Conservation (phyloP, 345 rosid genomes). For the Lepidium didymum region DNA sequence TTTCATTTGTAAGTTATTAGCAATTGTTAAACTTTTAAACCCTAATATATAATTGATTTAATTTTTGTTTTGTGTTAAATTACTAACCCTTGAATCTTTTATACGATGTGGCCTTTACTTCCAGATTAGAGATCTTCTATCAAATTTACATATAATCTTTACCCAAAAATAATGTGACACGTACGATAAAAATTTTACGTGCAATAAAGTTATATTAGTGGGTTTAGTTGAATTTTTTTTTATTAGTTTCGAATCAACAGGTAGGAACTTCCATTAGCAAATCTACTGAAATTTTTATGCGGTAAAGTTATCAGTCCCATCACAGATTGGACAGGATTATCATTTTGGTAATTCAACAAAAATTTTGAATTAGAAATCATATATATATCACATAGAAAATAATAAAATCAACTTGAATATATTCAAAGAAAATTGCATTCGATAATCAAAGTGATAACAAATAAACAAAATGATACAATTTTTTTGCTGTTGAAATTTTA, state of each 20-base stretch:
- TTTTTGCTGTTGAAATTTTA: too few species aligned
- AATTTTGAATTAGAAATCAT: not conserved
- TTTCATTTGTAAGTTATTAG: not conserved
- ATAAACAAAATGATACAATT: too few species aligned
- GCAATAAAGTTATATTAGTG: slow-evolving; percentile 2
- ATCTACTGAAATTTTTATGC: slow-evolving; percentile 2
- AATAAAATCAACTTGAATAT: too few species aligned
- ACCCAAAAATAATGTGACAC: slow-evolving; percentile 1
- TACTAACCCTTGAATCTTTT: not conserved
- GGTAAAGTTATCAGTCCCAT: slow-evolving; percentile 8
- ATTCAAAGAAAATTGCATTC: too few species aligned
- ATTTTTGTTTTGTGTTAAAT: not conserved
- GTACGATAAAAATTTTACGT: slow-evolving; percentile 1
- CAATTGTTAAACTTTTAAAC: not conserved
- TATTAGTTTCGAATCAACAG: not conserved
- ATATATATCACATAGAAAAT: not conserved
- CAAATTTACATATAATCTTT: not conserved
- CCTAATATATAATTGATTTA: not conserved
- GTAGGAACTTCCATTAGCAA: slow-evolving; percentile 1
- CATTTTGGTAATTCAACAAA: not conserved
- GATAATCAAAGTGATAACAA: too few species aligned
- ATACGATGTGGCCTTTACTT: not conserved
- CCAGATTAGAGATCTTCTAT: not conserved
- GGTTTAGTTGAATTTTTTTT: not conserved
- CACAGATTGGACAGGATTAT: not conserved